Conservation (phyloP, 768 basidiomycete genomes). For the Rhizopogon salebrosus region DNA sequence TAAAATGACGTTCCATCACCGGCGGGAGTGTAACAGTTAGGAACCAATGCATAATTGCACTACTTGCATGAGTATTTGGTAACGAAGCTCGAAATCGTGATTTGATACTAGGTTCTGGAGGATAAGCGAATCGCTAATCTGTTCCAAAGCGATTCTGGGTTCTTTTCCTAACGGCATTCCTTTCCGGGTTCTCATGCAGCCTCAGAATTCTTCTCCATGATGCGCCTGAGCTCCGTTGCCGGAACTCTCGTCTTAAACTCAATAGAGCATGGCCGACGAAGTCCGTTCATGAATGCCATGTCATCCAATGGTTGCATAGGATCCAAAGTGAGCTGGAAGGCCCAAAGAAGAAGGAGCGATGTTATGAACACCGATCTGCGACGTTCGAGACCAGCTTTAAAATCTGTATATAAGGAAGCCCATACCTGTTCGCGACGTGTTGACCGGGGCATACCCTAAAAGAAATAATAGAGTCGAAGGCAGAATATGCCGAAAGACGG, state of each 20-base stretch:
- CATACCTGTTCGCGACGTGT: slow-evolving; percentile 40
- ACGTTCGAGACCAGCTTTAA: neutral
- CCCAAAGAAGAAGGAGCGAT: slow-evolving; percentile 53
- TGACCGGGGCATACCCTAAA: slow-evolving; percentile 52
- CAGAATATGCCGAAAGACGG: neutral
- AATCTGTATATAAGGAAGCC: slow-evolving; percentile 9
- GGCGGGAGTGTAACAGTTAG: too few species aligned
- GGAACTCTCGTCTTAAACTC: slow-evolving; percentile 40
- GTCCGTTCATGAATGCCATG: slow-evolving; percentile 44
- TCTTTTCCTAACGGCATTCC: too few species aligned
- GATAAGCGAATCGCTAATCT: too few species aligned
- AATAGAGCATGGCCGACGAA: slow-evolving; percentile 48
- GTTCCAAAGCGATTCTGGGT: too few species aligned
- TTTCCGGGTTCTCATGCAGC: too few species aligned
- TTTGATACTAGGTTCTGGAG: too few species aligned
- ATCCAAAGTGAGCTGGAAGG: slow-evolving; percentile 45
- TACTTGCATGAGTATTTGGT: too few species aligned
- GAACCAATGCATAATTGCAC: too few species aligned
- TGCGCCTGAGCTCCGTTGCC: neutral
- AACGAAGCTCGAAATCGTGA: too few species aligned
- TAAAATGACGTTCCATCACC: too few species aligned
- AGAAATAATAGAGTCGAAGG: neutral
- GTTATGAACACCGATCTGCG: slow-evolving; percentile 53
- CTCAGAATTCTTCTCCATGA: neutral
- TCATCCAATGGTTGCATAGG: slow-evolving; percentile 50